Evolutionary conservation across 768 basidiomycete genomes (phyloP).

Genomic region (Hebeloma cylindrosporum): DNA sequence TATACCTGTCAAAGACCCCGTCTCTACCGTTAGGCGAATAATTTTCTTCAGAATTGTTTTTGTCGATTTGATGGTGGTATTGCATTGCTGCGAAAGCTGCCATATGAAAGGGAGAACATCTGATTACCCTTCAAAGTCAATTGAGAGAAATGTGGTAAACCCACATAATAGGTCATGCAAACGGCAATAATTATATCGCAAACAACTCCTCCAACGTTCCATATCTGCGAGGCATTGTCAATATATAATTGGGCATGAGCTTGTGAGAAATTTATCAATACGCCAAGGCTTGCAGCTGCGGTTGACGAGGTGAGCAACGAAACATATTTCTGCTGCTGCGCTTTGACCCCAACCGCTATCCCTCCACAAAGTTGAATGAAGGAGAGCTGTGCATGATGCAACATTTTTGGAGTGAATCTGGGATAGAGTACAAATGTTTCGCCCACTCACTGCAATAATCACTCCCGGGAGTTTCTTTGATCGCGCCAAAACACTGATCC

Average conservation of each 20-base stretch:
- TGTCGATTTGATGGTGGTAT: constrained; percentile 5
- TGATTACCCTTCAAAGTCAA: background rate
- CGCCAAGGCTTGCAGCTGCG: constrained; percentile 6
- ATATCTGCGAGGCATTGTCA: too few relatives aligned
- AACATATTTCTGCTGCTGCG: background rate
- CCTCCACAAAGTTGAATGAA: constrained; percentile 8
- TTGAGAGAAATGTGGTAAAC: background rate
- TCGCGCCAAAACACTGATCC: constrained; percentile 8
- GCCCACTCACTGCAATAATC: constrained; percentile 9
- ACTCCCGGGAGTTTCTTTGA: constrained; percentile 4
- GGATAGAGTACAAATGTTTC: background rate
- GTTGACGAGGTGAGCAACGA: background rate
- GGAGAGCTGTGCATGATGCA: background rate
- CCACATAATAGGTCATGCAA: constrained; percentile 17
- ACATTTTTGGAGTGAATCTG: background rate
- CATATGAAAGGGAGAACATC: background rate
- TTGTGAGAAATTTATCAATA: too few relatives aligned
- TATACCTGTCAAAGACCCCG: constrained; percentile 10
- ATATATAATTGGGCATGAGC: too few relatives aligned
- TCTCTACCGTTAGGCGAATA: constrained; percentile 13
- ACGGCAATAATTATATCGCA: constrained; percentile 18
- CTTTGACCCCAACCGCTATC: constrained; percentile 12
- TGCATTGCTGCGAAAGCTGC: constrained; percentile 7
- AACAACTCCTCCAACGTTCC: constrained; percentile 15
- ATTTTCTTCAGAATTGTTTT: constrained; percentile 8